Evolutionary conservation across 805 yeast species (phyloP).

Genomic region (Nakazawaea populi): DNA sequence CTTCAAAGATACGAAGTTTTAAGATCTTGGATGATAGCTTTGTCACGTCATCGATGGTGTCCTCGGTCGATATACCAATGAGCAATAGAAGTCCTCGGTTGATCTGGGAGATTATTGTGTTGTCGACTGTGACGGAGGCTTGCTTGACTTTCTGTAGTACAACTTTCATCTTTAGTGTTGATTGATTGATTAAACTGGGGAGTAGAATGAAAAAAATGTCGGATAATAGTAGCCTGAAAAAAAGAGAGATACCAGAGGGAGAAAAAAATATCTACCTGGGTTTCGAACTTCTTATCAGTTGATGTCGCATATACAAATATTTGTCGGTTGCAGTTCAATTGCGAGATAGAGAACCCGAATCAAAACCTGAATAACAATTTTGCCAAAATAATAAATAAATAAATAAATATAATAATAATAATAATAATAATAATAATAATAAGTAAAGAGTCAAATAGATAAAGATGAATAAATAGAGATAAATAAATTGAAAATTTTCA

Average conservation of each 20-base stretch:
- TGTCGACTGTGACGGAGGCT: constrained; percentile 86
- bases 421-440: background rate
- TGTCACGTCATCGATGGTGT: constrained; percentile 67
- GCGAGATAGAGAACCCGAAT: no score
- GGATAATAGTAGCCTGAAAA: no score
- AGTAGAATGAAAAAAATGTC: no score
- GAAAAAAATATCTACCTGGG: no score
- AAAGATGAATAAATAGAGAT: background rate
- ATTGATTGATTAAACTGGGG: no score
- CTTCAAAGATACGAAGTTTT: constrained; percentile 69
- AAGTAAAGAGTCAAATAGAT: background rate
- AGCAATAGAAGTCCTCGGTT: constrained; percentile 70
- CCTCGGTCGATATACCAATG: constrained; percentile 79
- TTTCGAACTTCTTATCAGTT: no score
- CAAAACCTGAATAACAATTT: no score
- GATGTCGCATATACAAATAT: no score
- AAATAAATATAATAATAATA: no score
- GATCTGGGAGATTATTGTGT: constrained; percentile 65
- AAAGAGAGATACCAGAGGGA: no score
- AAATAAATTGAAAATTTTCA: background rate
- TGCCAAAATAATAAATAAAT: no score
- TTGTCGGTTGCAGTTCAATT: no score
- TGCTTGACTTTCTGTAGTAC: constrained; percentile 85
- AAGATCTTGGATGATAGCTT: constrained; percentile 63
- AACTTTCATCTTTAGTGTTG: constrained; percentile 55